These are phyloP conservation scores for Silene noctiflora DNA, from an alignment of 179 eudicot species.

Conservation along the genomic window DNA sequence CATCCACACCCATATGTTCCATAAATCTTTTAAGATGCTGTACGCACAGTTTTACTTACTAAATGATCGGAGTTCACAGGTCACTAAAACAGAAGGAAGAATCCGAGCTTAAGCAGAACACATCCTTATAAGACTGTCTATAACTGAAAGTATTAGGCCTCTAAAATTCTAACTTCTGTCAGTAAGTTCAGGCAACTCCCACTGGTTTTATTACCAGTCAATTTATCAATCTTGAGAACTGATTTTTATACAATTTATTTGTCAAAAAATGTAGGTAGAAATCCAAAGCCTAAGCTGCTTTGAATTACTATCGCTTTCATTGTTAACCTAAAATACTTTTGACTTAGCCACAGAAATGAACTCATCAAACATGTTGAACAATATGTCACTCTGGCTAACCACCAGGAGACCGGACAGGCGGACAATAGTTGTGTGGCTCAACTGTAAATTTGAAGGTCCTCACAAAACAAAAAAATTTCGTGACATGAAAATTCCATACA, in stretches of 20 bases:
- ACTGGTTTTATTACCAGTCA: background rate
- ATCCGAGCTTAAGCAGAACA: background rate
- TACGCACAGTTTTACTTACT: background rate
- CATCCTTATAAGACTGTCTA: background rate
- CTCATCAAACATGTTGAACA: background rate
- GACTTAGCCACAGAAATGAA: background rate
- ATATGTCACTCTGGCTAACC: background rate
- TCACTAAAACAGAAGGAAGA: background rate
- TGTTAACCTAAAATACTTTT: background rate
- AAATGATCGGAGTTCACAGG: background rate
- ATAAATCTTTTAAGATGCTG: background rate
- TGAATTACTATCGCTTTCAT: background rate
- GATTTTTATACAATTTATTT: background rate
- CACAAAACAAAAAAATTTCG: too few species aligned
- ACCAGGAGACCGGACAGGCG: background rate
- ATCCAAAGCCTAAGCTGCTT: constrained; percentile 3
- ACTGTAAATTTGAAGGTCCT: background rate
- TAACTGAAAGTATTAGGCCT: background rate
- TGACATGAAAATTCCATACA: constrained; percentile 3
- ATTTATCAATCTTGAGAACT: background rate
- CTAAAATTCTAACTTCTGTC: background rate
- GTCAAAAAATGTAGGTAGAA: background rate
- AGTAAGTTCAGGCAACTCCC: background rate
- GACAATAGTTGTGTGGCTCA: background rate
- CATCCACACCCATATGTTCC: background rate